A percentile compares a stretch with the other conserved stretches of the same genome.
Evolutionary conservation across 805 yeast genomes (phyloP).

Genomic region (Kodamaea nitidulidarum): DNA sequence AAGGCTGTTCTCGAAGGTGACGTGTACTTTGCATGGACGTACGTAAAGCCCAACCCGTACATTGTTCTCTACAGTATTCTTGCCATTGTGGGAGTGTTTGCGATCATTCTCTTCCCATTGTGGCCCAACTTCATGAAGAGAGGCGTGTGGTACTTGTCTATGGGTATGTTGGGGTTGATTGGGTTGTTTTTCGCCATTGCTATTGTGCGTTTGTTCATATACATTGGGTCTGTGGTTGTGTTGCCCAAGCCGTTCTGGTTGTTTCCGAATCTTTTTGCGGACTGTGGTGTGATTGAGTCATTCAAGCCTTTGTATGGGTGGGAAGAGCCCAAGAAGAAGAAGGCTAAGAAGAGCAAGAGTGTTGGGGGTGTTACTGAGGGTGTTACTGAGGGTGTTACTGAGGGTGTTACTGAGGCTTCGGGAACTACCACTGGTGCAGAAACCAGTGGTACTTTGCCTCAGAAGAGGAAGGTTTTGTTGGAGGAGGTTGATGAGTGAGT

Average conservation of each 20-base stretch:
- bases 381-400: too few species aligned
- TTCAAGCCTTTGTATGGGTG: slow-evolving; percentile 87
- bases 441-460: slow-evolving; percentile 13
- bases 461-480: slow-evolving; percentile 34
- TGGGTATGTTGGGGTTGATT: slow-evolving; percentile 69
- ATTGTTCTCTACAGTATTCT: slow-evolving; percentile 60
- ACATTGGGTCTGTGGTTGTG: slow-evolving; percentile 52
- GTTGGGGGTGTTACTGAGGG: too few species aligned
- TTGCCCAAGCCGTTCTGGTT: slow-evolving; percentile 84
- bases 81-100: slow-evolving; percentile 60
- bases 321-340: slow-evolving; percentile 47
- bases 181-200: slow-evolving; percentile 76
- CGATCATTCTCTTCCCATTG: slow-evolving; percentile 77
- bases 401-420: slow-evolving; percentile 9
- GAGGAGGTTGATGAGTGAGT: slow-evolving; percentile 38
- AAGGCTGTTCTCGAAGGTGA: slow-evolving; percentile 61
- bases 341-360: slow-evolving; percentile 21
- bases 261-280: slow-evolving; percentile 93
- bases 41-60: slow-evolving; percentile 65
- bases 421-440: slow-evolving; percentile 15
- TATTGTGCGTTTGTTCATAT: slow-evolving; percentile 70
- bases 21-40: slow-evolving; percentile 81
- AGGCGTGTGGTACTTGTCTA: slow-evolving; percentile 87
- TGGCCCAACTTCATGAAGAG: slow-evolving; percentile 91
- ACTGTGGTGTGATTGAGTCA: slow-evolving; percentile 89